These are phyloP conservation scores for Colletotrichum lentis DNA, from an alignment of 2,329 filamentous ascomycete genomes.

Conservation along the genomic window DNA sequence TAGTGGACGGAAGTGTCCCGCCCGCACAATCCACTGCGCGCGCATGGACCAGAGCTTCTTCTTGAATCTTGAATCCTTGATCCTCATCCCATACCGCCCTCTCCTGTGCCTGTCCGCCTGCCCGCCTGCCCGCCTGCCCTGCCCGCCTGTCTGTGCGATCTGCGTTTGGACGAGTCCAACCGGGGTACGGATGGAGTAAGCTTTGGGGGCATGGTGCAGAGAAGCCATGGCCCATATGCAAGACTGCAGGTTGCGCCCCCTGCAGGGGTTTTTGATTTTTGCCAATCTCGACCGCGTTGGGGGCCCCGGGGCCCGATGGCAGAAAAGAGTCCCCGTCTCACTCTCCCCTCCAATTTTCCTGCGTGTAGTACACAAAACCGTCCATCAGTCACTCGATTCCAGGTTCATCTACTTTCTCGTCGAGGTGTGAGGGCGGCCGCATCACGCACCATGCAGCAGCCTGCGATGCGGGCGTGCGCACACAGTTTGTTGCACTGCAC, in stretches of 20 bases:
- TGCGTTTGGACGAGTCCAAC: not conserved
- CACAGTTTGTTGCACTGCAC: slow-evolving; percentile 31
- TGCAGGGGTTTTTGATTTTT: not conserved
- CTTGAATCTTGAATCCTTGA: not conserved
- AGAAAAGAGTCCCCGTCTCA: slow-evolving; percentile 6
- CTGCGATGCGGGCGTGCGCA: slow-evolving; percentile 26
- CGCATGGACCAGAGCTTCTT: slow-evolving; percentile 27
- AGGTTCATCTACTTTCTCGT: slow-evolving; percentile 10
- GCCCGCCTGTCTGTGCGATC: not conserved
- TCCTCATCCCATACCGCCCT: not conserved
- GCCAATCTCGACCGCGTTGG: not conserved
- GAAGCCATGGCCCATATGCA: not conserved
- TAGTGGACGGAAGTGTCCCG: slow-evolving; percentile 31
- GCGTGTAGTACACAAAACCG: not conserved
- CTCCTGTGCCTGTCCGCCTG: not conserved
- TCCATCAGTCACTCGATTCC: not conserved
- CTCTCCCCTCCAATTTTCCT: not conserved
- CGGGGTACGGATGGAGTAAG: not conserved
- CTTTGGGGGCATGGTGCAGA: not conserved
- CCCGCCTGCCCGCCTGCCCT: not conserved
- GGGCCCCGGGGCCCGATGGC: not conserved
- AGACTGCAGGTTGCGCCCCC: not conserved
- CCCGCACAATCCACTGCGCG: slow-evolving; percentile 21
- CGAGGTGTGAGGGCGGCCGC: slow-evolving; percentile 6
- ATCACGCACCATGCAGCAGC: slow-evolving; percentile 33